Percentiles rank a stretch among this genome's conserved stretches.
Conservation (phyloP, 2,329 filamentous ascomycete species). For the Epichloe glyceriae region DNA sequence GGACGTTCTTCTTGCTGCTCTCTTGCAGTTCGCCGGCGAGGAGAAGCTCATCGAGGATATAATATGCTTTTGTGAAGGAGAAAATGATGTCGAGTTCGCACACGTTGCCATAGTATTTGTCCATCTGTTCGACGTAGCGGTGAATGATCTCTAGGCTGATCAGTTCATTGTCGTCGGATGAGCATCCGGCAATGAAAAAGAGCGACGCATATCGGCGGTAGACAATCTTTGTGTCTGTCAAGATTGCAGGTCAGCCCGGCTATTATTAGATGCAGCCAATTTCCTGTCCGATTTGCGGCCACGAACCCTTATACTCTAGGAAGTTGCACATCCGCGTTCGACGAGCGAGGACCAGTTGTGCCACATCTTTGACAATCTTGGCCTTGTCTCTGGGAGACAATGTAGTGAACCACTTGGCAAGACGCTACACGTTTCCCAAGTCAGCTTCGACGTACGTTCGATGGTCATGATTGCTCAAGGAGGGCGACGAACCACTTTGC, state of each 20-base stretch:
- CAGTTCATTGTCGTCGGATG: slow-evolving; percentile 94
- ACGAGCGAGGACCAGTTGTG: slow-evolving; percentile 88
- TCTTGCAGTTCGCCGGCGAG: slow-evolving; percentile 95
- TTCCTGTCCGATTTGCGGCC: neutral
- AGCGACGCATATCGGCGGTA: slow-evolving; percentile 97
- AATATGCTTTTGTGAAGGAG: slow-evolving; percentile 99
- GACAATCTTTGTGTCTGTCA: slow-evolving; percentile 86
- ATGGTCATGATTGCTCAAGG: slow-evolving; percentile 2
- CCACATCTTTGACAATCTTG: slow-evolving; percentile 99
- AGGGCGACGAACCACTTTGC: slow-evolving; percentile 79
- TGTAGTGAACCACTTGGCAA: slow-evolving; percentile 99
- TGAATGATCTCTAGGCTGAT: slow-evolving; percentile 98
- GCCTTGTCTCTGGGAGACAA: slow-evolving; percentile 96
- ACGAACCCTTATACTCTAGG: slow-evolving; percentile 89
- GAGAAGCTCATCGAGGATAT: slow-evolving; percentile 92
- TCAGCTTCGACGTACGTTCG: slow-evolving; percentile 3
- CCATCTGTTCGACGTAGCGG: slow-evolving; percentile 99
- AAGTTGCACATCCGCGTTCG: slow-evolving; percentile 99
- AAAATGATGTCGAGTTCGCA: slow-evolving; percentile 99
- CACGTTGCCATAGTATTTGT: slow-evolving; percentile 99
- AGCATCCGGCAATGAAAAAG: slow-evolving; percentile 97
- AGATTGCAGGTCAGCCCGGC: neutral
- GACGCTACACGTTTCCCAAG: slow-evolving; percentile 46
- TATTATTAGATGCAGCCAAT: neutral
- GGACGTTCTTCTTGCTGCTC: slow-evolving; percentile 97